phyloP scores from a whole-genome alignment of 495 filamentous ascomycete species.

The Aspergillus ellipticus region DNA sequence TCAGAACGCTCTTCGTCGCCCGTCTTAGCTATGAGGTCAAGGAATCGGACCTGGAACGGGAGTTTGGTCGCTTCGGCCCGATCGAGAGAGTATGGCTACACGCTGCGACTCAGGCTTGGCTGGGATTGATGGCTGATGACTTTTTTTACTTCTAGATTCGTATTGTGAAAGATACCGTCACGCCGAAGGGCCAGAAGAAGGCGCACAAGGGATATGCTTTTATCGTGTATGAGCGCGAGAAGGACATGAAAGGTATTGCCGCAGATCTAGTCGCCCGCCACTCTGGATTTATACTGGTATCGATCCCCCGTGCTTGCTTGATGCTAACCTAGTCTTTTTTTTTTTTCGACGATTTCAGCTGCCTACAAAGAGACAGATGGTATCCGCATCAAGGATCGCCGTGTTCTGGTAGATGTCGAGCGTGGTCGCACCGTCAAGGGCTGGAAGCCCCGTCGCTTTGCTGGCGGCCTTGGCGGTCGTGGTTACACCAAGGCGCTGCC shows the following conservation, averaged over 20 bases:
- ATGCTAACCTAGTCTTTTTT: conserved; percentile 32
- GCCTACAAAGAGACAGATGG: conserved; percentile 87
- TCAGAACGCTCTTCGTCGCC: conserved; percentile 90
- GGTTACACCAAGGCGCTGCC: conserved; percentile 84
- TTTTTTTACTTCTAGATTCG: conserved; percentile 65
- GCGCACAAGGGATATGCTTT: conserved; percentile 90
- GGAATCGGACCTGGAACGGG: conserved; percentile 84
- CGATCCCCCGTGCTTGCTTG: conserved; percentile 8
- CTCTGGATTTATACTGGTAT: neutral
- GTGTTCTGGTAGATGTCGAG: conserved; percentile 93
- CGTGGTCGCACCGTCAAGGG: conserved; percentile 90
- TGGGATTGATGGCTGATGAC: conserved; percentile 4
- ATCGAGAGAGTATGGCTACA: conserved; percentile 70
- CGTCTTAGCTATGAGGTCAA: conserved; percentile 85
- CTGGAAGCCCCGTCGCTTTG: conserved; percentile 89
- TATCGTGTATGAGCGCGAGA: conserved; percentile 93
- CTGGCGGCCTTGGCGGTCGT: conserved; percentile 87
- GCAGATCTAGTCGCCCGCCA: conserved; percentile 10
- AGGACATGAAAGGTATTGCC: conserved; percentile 96
- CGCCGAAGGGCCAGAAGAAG: conserved; percentile 76
- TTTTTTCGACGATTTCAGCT: conserved; percentile 42
- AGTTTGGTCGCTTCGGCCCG: conserved; percentile 91
- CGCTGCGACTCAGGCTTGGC: neutral
- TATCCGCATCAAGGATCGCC: conserved; percentile 86
- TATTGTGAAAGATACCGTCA: conserved; percentile 66